These are phyloP conservation scores for Martiniozyma asiatica DNA, from an alignment of 1,139 yeast species.

Conservation along the genomic window DNA sequence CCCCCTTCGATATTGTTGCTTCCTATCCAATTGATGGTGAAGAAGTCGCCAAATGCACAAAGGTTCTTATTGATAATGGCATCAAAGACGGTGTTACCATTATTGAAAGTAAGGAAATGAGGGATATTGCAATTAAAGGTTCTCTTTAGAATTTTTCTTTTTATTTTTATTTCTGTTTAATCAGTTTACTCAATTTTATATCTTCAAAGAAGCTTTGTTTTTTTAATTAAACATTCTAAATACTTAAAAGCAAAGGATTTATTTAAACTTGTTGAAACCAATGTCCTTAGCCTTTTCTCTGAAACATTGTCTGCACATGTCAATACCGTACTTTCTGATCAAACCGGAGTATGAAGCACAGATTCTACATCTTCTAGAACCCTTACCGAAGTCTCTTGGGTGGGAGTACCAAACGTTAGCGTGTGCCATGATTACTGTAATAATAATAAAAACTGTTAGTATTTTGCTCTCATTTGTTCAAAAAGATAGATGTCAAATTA, in stretches of 20 bases:
- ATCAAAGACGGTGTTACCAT: conserved; percentile 13
- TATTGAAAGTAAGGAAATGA: conserved; percentile 14
- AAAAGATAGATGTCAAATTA: no score
- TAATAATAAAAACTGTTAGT: conserved; percentile 10
- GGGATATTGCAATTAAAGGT: conserved; percentile 9
- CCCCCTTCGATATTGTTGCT: conserved; percentile 23
- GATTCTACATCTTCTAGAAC: conserved; percentile 99
- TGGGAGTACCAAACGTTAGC: conserved; percentile 99
- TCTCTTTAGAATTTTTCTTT: neutral
- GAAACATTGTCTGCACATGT: conserved; percentile 99
- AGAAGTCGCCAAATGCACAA: conserved; percentile 38
- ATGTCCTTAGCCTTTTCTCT: conserved; percentile 99
- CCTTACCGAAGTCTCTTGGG: conserved; percentile 99
- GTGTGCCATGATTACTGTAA: conserved; percentile 70
- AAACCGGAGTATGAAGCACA: conserved; percentile 98
- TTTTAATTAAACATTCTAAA: no score
- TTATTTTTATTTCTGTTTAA: no score
- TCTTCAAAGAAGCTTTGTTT: no score
- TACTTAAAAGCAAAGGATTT: no score
- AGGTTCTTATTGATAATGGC: conserved; percentile 1
- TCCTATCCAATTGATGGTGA: conserved; percentile 33
- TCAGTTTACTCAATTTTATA: no score
- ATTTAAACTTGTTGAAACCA: conserved; percentile 99
- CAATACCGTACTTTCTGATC: conserved; percentile 99
- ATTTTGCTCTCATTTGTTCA: conserved; percentile 3